A percentile compares a stretch with the other conserved stretches of the same genome.
phyloP scores from a whole-genome alignment of 495 filamentous ascomycete species.

The Penicillium macrosclerotiorum region DNA sequence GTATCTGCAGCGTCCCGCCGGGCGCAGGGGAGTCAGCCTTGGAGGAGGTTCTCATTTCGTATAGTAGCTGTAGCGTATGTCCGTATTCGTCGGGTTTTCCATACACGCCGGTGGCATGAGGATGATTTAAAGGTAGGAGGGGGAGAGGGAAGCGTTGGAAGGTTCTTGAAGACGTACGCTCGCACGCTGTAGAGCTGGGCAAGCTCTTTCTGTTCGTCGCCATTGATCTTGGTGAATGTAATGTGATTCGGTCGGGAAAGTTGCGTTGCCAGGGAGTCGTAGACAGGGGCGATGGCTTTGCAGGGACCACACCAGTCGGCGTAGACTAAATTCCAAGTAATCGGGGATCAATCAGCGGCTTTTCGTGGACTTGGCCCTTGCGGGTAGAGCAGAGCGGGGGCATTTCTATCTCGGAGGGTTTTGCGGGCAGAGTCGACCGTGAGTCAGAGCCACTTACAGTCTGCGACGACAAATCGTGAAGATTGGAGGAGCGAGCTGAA shows the following conservation, averaged over 20 bases:
- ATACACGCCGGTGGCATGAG: no score
- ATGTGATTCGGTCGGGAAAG: conserved; percentile 71
- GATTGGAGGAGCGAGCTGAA: conserved; percentile 65
- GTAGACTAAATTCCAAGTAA: conserved; percentile 60
- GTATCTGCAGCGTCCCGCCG: conserved; percentile 19
- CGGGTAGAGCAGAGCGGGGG: conserved; percentile 6
- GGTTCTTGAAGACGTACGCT: no score
- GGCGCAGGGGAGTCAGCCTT: no score
- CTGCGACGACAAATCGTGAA: conserved; percentile 73
- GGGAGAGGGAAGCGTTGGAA: background rate
- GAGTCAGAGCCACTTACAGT: conserved; percentile 63
- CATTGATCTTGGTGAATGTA: conserved; percentile 85
- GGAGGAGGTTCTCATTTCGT: no score
- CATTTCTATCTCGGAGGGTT: no score
- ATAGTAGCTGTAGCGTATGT: no score
- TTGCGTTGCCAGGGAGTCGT: conserved; percentile 70
- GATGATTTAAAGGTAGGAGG: background rate
- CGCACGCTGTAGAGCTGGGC: conserved; percentile 68
- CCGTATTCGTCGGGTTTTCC: no score
- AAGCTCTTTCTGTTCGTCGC: conserved; percentile 71
- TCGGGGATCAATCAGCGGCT: conserved; percentile 5
- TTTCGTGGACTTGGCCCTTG: background rate
- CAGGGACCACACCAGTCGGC: conserved; percentile 86
- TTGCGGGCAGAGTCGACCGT: conserved; percentile 1
- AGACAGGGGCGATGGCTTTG: conserved; percentile 80